Conservation (phyloP, 1,284 basidiomycete genomes). For the Sporisorium scitamineum region DNA sequence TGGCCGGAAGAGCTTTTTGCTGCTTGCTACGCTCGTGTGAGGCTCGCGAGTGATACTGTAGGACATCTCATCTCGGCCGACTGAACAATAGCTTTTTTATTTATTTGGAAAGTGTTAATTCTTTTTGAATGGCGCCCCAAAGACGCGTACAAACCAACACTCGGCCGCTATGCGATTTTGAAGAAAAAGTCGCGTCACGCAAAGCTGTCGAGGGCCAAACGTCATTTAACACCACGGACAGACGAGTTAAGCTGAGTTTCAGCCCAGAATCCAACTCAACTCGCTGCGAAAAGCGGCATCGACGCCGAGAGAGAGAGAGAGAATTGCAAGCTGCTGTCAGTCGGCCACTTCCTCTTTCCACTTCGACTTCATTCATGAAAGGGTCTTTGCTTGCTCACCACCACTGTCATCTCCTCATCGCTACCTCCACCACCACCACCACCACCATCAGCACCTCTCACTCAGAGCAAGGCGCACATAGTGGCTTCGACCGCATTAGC, state of each 20-base stretch:
- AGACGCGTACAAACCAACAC: slow-evolving; percentile 25
- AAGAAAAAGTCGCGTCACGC: slow-evolving; percentile 36
- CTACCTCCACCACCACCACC: no score
- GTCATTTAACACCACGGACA: slow-evolving; percentile 43
- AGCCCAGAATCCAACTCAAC: neutral
- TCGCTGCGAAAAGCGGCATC: neutral
- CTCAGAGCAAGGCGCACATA: neutral
- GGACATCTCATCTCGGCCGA: slow-evolving; percentile 5
- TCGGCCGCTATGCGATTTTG: slow-evolving; percentile 17
- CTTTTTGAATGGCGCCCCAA: neutral
- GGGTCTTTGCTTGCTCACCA: neutral
- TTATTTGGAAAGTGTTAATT: neutral
- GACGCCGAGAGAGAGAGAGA: neutral
- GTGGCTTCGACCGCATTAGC: neutral
- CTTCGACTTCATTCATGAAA: neutral
- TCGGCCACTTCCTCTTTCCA: neutral
- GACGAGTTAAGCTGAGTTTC: no score
- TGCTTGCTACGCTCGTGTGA: slow-evolving; percentile 1
- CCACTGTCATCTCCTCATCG: neutral
- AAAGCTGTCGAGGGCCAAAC: slow-evolving; percentile 8
- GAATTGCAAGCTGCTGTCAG: neutral
- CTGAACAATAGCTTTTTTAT: no score
- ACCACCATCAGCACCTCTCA: neutral
- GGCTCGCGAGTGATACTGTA: neutral
- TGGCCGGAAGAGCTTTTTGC: neutral